Percentiles rank a stretch among this genome's conserved stretches.
phyloP scores from a whole-genome alignment of 176 grass and related monocot genomes.

The Carex littledalei region DNA sequence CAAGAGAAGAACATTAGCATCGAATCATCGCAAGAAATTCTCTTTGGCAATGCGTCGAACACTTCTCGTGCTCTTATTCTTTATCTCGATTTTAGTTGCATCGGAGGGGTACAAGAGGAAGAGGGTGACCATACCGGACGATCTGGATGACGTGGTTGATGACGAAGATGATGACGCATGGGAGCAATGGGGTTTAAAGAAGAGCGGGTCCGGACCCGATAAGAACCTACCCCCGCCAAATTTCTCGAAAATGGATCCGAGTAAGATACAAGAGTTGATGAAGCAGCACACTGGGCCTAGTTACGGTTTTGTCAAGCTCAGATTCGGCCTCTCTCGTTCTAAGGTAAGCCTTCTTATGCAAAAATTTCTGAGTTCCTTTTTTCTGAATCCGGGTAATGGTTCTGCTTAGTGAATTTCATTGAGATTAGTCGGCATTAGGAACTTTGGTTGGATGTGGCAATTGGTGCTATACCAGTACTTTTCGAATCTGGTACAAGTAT shows the following conservation, averaged over 20 bases:
- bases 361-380: too few species aligned
- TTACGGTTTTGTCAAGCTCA: constrained; percentile 92
- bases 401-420: neutral
- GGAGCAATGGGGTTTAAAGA: constrained; percentile 47
- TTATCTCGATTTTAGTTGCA: constrained; percentile 11
- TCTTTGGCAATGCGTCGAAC: constrained; percentile 11
- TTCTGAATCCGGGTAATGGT: neutral
- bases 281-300: constrained; percentile 51
- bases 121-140: constrained; percentile 57
- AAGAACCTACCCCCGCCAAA: constrained; percentile 39
- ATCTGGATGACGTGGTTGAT: constrained; percentile 74
- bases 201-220: neutral
- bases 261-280: constrained; percentile 67
- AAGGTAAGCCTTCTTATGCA: constrained; percentile 22
- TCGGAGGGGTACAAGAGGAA: constrained; percentile 35
- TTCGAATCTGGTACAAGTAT: neutral
- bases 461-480: neutral
- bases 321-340: constrained; percentile 41
- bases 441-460: neutral
- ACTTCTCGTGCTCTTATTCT: constrained; percentile 23
- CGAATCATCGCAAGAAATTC: too few species aligned
- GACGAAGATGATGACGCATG: constrained; percentile 79
- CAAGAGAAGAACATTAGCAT: neutral
- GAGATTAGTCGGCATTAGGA: neutral
- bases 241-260: constrained; percentile 62